phyloP scores from a whole-genome alignment of 192 early-diverging fungal species.

The Coemansia sp. region DNA sequence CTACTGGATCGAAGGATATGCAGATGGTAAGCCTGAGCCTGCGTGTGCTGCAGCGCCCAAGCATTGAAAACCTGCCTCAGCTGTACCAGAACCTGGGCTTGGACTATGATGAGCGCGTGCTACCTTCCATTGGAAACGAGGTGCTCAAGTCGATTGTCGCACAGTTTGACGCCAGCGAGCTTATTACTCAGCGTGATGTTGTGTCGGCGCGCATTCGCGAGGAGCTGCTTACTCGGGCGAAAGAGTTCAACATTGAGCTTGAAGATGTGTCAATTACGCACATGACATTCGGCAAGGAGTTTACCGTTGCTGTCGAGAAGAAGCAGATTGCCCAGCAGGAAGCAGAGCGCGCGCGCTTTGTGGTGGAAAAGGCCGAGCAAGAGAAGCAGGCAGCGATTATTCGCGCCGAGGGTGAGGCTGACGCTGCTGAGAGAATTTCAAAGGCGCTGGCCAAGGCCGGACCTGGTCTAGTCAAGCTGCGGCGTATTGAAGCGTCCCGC shows the following conservation, averaged over 20 bases:
- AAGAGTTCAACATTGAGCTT: constrained; percentile 93
- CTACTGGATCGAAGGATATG: constrained; percentile 99
- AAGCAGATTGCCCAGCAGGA: constrained; percentile 99
- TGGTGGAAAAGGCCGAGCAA: constrained; percentile 98
- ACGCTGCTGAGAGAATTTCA: constrained; percentile 90
- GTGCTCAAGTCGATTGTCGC: constrained; percentile 97
- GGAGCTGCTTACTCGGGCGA: constrained; percentile 87
- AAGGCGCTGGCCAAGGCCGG: constrained; percentile 87
- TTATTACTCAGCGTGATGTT: constrained; percentile 97
- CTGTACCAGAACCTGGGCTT: constrained; percentile 90
- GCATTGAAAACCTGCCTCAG: constrained; percentile 64
- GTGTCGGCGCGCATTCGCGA: constrained; percentile 90
- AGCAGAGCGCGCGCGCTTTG: constrained; percentile 96
- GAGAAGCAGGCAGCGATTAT: constrained; percentile 97
- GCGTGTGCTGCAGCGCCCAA: constrained; percentile 88
- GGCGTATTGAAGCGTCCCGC: constrained; percentile 95
- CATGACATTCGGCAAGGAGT: constrained; percentile 98
- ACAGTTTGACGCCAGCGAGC: constrained; percentile 96
- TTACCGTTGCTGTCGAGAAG: constrained; percentile 97
- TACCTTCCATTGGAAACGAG: constrained; percentile 98
- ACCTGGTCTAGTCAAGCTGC: constrained; percentile 87
- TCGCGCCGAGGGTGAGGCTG: constrained; percentile 95
- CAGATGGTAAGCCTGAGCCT: constrained; percentile 95
- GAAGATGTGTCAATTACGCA: constrained; percentile 99
- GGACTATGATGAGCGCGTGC: constrained; percentile 96